Conservation (phyloP, 2,329 filamentous ascomycete genomes). For the Reticulascus tulasneorum region DNA sequence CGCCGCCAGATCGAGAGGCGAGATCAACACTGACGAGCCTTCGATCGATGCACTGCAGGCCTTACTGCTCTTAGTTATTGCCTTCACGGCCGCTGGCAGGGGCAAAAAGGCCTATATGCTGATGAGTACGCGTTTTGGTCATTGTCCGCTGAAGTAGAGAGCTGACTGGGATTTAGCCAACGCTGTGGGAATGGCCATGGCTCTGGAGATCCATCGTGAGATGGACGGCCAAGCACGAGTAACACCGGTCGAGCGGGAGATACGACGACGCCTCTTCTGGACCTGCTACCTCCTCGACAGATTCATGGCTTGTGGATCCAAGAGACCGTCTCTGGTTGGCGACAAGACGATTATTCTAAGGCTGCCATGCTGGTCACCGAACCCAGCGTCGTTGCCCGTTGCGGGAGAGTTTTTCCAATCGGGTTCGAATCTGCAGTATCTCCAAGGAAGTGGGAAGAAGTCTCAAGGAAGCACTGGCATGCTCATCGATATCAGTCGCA, state of each 20-base stretch:
- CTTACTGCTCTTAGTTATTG: constrained; percentile 68
- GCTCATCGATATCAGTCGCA: constrained; percentile 79
- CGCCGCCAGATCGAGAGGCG: constrained; percentile 62
- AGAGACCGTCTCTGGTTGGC: constrained; percentile 72
- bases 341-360: constrained; percentile 74
- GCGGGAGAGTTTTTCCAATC: constrained; percentile 81
- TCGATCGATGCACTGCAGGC: constrained; percentile 75
- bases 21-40: constrained; percentile 76
- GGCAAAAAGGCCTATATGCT: constrained; percentile 87
- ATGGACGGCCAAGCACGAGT: constrained; percentile 59
- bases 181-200: constrained; percentile 78
- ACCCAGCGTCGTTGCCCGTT: constrained; percentile 55
- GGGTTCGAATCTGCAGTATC: constrained; percentile 71
- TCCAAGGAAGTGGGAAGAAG: constrained; percentile 64
- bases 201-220: constrained; percentile 77
- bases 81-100: constrained; percentile 72
- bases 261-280: constrained; percentile 80
- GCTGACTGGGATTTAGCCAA: constrained; percentile 46
- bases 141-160: not conserved
- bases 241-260: constrained; percentile 67
- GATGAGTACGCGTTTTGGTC: constrained; percentile 51
- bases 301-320: constrained; percentile 78
- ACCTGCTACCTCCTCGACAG: constrained; percentile 82
- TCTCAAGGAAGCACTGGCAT: constrained; percentile 73
- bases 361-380: constrained; percentile 69